Base-by-base conservation (phyloP, 257 asterid genomes). In the Verbena officinalis region DNA sequence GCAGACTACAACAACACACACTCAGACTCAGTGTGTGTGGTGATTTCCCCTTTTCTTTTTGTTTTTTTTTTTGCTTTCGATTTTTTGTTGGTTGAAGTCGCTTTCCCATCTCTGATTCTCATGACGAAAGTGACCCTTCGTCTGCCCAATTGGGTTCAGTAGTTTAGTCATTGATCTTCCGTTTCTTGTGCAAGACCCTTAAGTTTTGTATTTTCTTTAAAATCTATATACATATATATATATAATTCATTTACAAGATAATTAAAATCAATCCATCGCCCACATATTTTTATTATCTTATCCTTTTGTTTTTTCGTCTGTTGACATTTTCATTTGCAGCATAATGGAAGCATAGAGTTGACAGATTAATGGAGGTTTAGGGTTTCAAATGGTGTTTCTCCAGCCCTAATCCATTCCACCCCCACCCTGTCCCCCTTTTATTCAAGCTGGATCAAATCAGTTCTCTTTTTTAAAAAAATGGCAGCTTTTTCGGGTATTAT, bases 71-170 rank as follows among this genome's bases (percentile, higher is more conserved):
- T 27, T 27, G 4, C 33, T 27, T 27, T 27, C 5, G 4, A 2
- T 27, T 27, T 27, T 27, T 27, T 2, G 33, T 27, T 15, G 12
- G 40, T 39, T 22, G 16, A 49, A 64, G 79, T 77, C 83, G 62
- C 79, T 77, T 58, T 73, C 79, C 48, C 63, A 59, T 69, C 52
- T 38, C 76, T 73, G 83, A 77, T 62, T 77, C 79, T 73, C 79
- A 77, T 65, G 83, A 59, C 59, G 83, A 77, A 73, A 77, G 75
- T 42, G 79, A 77, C 83, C 68, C 53, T 39, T 77, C 83, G 62
- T 58, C 58, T 63, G 54, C 73, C 68, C 62, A 67, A 59, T 57
- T 62, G 61, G 44, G 67, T 79, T 31, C 50, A 34, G 23, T 49
- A 16, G 11, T 15, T 8, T 36, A 48, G 21, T 23, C 61, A 9